Percentiles rank a stretch among this genome's conserved stretches.
Conservation (phyloP, 83 land plant genomes). For the Diphasiastrum complanatum region DNA sequence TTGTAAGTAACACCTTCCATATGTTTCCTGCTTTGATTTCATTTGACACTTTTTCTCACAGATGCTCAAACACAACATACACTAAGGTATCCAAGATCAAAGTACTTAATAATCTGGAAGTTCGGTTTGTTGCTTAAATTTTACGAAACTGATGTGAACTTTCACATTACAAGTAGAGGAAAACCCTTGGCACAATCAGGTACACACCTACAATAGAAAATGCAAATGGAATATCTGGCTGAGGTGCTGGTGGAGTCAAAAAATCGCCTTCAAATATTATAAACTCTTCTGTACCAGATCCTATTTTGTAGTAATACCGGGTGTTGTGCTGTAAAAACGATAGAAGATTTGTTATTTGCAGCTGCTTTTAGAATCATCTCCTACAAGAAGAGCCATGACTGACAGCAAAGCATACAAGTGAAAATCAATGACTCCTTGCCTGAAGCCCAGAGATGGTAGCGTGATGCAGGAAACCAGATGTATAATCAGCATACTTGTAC, state of each 20-base stretch:
- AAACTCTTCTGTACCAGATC: background rate
- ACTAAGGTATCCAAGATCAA: too few relatives aligned
- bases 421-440: background rate
- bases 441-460: background rate
- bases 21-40: too few relatives aligned
- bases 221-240: background rate
- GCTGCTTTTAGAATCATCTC: background rate
- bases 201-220: background rate
- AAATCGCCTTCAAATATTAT: background rate
- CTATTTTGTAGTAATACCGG: background rate
- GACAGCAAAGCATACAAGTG: too few relatives aligned
- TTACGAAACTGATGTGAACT: too few relatives aligned
- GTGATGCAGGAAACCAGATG: background rate
- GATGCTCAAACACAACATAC: too few relatives aligned
- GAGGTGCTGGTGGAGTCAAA: background rate
- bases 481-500: constrained; percentile 5
- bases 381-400: background rate
- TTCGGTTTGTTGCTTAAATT: too few relatives aligned
- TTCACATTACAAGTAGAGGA: too few relatives aligned
- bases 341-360: too few relatives aligned
- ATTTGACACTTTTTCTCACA: too few relatives aligned
- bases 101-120: too few relatives aligned
- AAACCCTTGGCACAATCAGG: too few relatives aligned
- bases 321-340: background rate
- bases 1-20: too few relatives aligned